Conservation (phyloP, 495 filamentous ascomycete genomes). For the Xylaria acuta region DNA sequence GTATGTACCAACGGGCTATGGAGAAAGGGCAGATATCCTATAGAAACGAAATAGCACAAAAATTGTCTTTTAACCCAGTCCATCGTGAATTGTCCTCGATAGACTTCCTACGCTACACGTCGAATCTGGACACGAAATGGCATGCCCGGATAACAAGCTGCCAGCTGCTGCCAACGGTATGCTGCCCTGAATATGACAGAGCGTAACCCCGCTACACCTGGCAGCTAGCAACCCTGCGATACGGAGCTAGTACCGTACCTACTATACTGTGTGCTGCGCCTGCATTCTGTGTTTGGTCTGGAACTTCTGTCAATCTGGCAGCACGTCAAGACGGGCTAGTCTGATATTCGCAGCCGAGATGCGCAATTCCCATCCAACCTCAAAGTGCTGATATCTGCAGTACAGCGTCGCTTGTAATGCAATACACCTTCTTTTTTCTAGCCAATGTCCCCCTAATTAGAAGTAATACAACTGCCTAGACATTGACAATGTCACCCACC, state of each 20-base stretch:
- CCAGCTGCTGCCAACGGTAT: neutral
- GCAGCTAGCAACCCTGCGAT: neutral
- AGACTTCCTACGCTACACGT: neutral
- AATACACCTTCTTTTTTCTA: neutral
- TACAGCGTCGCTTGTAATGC: constrained; percentile 7
- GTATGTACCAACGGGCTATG: neutral
- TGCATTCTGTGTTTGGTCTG: neutral
- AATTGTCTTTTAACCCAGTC: neutral
- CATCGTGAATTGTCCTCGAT: neutral
- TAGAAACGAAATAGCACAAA: neutral
- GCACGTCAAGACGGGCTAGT: constrained; percentile 21
- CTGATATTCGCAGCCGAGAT: constrained; percentile 25
- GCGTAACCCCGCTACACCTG: constrained; percentile 22
- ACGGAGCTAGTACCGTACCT: neutral
- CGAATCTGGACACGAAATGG: neutral
- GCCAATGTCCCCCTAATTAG: constrained; percentile 18
- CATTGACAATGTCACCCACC: constrained; percentile 39
- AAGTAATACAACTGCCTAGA: neutral
- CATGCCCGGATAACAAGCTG: neutral
- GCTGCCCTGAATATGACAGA: neutral
- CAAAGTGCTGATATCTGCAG: constrained; percentile 12
- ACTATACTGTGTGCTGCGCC: constrained; percentile 8
- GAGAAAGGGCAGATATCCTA: neutral
- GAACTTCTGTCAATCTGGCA: constrained; percentile 21
- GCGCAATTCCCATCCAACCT: constrained; percentile 24